phyloP scores from a whole-genome alignment of 2,329 filamentous ascomycete species.

The Ophiostoma ips region DNA sequence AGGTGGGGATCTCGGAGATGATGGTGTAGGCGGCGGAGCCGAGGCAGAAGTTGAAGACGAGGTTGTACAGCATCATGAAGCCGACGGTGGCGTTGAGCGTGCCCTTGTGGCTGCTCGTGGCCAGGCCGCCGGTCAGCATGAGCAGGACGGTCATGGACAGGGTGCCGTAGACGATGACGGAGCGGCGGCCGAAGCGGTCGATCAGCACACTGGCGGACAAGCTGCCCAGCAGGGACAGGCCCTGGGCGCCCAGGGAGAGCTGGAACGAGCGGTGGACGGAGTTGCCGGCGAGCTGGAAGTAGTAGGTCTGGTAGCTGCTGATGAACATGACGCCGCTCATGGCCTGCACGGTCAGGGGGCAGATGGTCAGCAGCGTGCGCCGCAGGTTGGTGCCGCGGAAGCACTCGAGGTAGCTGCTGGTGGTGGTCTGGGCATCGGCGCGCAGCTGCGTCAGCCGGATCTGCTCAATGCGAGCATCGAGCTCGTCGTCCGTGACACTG shows the following conservation, averaged over 20 bases:
- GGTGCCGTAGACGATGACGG: constrained; percentile 25
- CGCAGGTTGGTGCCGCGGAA: constrained; percentile 34
- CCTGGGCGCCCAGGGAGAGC: constrained; percentile 32
- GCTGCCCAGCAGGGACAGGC: constrained; percentile 40
- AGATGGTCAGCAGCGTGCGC: constrained; percentile 26
- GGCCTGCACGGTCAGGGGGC: constrained; percentile 52
- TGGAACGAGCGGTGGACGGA: constrained; percentile 19
- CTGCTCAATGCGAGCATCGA: constrained; percentile 24
- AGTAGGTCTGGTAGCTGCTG: constrained; percentile 48
- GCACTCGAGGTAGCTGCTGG: constrained; percentile 36
- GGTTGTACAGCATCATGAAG: constrained; percentile 33
- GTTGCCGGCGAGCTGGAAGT: constrained; percentile 25
- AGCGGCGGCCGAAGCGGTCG: constrained; percentile 18
- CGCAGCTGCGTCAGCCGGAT: constrained; percentile 22
- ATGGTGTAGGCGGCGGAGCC: constrained; percentile 22
- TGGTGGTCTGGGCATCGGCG: constrained; percentile 28
- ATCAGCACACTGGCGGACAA: constrained; percentile 38
- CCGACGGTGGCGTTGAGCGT: constrained; percentile 18
- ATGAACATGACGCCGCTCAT: constrained; percentile 46
- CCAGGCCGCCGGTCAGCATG: constrained; percentile 33
- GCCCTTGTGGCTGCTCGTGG: constrained; percentile 29
- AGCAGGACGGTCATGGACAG: constrained; percentile 25
- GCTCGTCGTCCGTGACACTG: not conserved
- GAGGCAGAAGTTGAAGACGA: constrained; percentile 32
- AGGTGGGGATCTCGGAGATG: constrained; percentile 22